A percentile compares a stretch with the other conserved stretches of the same genome.
Conservation (phyloP, 352 stramenopile genomes). For the Thalassiosira sp. region DNA sequence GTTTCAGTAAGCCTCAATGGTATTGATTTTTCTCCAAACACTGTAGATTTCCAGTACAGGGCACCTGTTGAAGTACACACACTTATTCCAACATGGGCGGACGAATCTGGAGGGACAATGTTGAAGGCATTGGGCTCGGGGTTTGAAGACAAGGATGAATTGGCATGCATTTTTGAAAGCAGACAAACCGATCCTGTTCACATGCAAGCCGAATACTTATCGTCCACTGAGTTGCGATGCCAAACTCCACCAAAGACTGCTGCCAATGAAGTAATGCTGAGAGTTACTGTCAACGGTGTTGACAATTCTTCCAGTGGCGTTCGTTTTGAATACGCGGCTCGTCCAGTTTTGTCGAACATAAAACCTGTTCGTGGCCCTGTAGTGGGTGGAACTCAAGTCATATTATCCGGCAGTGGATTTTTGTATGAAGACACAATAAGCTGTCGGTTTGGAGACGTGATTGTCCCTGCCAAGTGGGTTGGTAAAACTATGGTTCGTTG, state of each 20-base stretch:
- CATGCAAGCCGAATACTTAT: conserved; percentile 55
- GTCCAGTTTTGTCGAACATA: conserved; percentile 31
- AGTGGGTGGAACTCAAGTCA: conserved; percentile 33
- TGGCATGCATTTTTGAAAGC: conserved; percentile 74
- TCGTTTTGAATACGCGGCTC: conserved; percentile 28
- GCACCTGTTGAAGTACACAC: conserved; percentile 29
- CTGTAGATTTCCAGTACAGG: conserved; percentile 34
- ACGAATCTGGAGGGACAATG: conserved; percentile 52
- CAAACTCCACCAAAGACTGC: conserved; percentile 44
- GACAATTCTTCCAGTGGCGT: conserved; percentile 34
- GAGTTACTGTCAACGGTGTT: conserved; percentile 80
- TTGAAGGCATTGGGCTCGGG: conserved; percentile 56
- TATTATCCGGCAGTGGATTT: conserved; percentile 43
- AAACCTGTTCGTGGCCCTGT: conserved; percentile 27
- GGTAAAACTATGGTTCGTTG: conserved; percentile 37
- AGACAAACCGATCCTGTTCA: background rate
- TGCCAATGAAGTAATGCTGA: conserved; percentile 46
- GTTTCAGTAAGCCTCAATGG: conserved; percentile 49
- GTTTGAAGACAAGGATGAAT: conserved; percentile 55
- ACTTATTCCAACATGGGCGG: conserved; percentile 50
- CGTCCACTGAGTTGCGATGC: conserved; percentile 62
- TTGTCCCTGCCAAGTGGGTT: conserved; percentile 41
- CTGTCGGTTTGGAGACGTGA: conserved; percentile 44
- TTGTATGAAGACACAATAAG: conserved; percentile 35
- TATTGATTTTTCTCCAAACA: conserved; percentile 37